These are phyloP conservation scores for Eudorina sp. DNA, from an alignment of 139 green algal species.

Conservation along the genomic window DNA sequence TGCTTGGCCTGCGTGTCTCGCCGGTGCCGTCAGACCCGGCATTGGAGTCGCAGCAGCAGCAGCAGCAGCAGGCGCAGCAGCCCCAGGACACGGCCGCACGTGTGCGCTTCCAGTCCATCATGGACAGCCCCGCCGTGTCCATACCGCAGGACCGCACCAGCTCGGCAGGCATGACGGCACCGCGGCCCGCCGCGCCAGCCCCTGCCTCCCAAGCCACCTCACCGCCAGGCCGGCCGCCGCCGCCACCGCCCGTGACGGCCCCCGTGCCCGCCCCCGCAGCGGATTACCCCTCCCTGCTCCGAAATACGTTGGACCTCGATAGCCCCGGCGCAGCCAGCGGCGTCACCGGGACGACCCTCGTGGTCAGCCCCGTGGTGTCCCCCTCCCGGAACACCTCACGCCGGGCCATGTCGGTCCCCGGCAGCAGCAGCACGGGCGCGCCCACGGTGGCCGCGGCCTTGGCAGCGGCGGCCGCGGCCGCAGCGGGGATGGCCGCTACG, in stretches of 20 bases:
- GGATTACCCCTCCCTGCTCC: constrained; percentile 14
- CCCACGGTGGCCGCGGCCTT: not conserved
- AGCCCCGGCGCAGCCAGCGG: not conserved
- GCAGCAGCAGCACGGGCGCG: not conserved
- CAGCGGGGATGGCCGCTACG: not conserved
- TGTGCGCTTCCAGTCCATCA: constrained; percentile 25
- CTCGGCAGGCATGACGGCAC: not conserved
- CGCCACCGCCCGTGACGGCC: not conserved
- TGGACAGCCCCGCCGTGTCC: not conserved
- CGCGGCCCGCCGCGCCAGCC: not conserved
- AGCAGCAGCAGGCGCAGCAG: not conserved
- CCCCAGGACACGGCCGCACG: not conserved
- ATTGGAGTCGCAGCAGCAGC: not conserved
- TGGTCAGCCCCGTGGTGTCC: not conserved
- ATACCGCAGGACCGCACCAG: not conserved
- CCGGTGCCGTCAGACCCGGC: not conserved
- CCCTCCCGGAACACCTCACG: not conserved
- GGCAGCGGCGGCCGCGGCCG: not conserved
- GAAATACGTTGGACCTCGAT: not conserved
- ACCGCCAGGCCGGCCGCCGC: not conserved
- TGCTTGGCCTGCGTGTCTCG: not conserved
- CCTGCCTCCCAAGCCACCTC: not conserved
- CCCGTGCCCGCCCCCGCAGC: not conserved
- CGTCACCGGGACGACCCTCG: too few relatives aligned
- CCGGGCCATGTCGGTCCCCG: not conserved